Evolutionary conservation across 2,329 filamentous ascomycete genomes (phyloP).

Genomic region (Aureobasidium sp.): DNA sequence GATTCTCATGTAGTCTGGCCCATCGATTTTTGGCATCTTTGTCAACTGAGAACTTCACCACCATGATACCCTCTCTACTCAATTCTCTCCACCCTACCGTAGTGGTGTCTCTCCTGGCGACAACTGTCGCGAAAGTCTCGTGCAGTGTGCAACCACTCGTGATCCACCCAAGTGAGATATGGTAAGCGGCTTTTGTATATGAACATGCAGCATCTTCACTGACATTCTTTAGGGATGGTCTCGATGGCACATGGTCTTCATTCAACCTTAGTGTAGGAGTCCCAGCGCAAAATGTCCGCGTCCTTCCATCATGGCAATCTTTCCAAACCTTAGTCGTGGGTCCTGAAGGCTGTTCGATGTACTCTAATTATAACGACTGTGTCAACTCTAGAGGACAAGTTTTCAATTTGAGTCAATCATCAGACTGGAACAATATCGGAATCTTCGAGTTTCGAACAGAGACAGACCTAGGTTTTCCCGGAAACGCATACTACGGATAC

Average conservation of each 20-base stretch:
- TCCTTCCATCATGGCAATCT: slow-evolving; percentile 57
- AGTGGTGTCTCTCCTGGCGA: neutral
- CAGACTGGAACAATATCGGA: slow-evolving; percentile 51
- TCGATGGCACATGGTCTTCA: slow-evolving; percentile 65
- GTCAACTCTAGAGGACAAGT: slow-evolving; percentile 49
- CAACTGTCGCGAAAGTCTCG: neutral
- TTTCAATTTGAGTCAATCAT: slow-evolving; percentile 48
- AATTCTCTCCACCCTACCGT: neutral
- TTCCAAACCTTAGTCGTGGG: slow-evolving; percentile 66
- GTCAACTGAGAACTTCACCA: neutral
- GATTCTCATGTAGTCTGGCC: slow-evolving; percentile 1
- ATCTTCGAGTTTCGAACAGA: slow-evolving; percentile 53
- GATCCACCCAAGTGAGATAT: slow-evolving; percentile 25
- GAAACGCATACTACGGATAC: slow-evolving; percentile 59
- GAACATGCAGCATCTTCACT: slow-evolving; percentile 9
- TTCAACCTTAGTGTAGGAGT: slow-evolving; percentile 53
- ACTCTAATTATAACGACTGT: slow-evolving; percentile 36
- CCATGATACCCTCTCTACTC: neutral
- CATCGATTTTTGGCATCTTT: neutral
- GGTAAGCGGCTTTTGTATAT: neutral
- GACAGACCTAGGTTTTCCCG: slow-evolving; percentile 46
- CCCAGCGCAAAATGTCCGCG: slow-evolving; percentile 45
- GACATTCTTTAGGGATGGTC: slow-evolving; percentile 45
- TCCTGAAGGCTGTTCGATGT: slow-evolving; percentile 45
- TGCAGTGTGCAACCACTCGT: slow-evolving; percentile 18